Evolutionary conservation across 2,329 filamentous ascomycete species (phyloP).

Genomic region (Monosporascus sp.): DNA sequence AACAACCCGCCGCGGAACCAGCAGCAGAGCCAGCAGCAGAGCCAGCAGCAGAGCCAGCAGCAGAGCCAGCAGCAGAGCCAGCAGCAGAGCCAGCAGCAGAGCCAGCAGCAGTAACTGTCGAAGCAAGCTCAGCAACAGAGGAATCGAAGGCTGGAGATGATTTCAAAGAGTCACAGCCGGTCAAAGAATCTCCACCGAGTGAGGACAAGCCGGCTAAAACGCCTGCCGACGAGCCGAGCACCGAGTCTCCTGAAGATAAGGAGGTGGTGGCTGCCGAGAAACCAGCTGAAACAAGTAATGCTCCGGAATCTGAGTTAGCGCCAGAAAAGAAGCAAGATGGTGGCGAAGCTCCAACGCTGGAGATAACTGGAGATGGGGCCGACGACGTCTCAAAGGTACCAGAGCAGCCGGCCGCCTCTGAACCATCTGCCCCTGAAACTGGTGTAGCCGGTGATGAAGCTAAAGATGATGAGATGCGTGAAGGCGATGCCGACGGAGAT

Average conservation of each 20-base stretch:
- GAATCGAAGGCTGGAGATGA: background rate
- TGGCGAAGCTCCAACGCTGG: background rate
- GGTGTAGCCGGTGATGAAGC: background rate
- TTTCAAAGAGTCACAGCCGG: background rate
- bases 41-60: too few relatives aligned
- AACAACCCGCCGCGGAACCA: background rate
- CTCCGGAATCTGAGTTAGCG: background rate
- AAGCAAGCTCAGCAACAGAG: background rate
- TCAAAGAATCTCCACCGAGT: background rate
- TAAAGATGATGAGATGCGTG: background rate
- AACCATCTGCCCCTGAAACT: background rate
- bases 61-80: too few relatives aligned
- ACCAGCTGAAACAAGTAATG: background rate
- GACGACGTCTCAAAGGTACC: background rate
- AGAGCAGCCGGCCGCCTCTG: background rate
- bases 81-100: background rate
- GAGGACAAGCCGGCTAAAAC: background rate
- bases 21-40: background rate
- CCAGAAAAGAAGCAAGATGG: background rate
- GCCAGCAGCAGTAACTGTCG: background rate
- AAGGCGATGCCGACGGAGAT: background rate
- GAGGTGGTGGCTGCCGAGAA: background rate
- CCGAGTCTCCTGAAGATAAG: background rate
- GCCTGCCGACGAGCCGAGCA: background rate
- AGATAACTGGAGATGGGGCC: background rate